A percentile compares a stretch with the other conserved stretches of the same genome.
Conservation (phyloP, 768 basidiomycete genomes). For the Phaeotremella fagi region DNA sequence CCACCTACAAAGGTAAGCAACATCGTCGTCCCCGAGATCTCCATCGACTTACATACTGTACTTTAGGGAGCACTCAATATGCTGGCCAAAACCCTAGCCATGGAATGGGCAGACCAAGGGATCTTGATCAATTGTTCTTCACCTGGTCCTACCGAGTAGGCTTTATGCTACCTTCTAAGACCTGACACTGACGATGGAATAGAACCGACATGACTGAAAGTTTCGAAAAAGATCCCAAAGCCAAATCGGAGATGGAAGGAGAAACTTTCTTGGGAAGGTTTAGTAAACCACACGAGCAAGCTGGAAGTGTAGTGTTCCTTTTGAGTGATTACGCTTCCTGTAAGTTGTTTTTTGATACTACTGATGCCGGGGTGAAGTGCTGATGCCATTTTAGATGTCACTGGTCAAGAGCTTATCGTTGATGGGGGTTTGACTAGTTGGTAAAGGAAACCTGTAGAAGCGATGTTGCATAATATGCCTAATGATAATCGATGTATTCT, state of each 20-base stretch:
- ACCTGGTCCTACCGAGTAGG: slow-evolving; percentile 31
- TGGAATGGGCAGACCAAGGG: slow-evolving; percentile 44
- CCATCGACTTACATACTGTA: background rate
- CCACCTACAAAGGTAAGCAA: slow-evolving; percentile 35
- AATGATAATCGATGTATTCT: too few relatives aligned
- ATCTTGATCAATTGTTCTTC: slow-evolving; percentile 18
- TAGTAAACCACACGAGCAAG: slow-evolving; percentile 35
- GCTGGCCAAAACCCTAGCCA: slow-evolving; percentile 37
- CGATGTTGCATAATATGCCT: background rate
- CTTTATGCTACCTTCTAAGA: background rate
- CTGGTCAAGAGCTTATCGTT: slow-evolving; percentile 32
- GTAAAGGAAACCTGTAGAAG: too few relatives aligned
- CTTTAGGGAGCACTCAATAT: slow-evolving; percentile 29
- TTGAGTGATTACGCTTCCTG: slow-evolving; percentile 38
- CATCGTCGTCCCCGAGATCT: background rate
- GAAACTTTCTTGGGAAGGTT: slow-evolving; percentile 26
- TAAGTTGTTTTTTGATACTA: slow-evolving; percentile 21
- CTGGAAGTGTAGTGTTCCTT: slow-evolving; percentile 38
- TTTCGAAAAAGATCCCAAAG: slow-evolving; percentile 19
- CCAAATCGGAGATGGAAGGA: slow-evolving; percentile 9
- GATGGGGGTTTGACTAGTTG: slow-evolving; percentile 36
- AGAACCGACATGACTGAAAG: slow-evolving; percentile 42
- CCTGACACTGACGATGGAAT: background rate
- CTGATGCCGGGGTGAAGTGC: too few relatives aligned
- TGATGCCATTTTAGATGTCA: slow-evolving; percentile 35